Percentiles rank a stretch among this genome's conserved stretches.
Evolutionary conservation across 2,329 filamentous ascomycete species (phyloP).

Genomic region (Penicillium sp.): DNA sequence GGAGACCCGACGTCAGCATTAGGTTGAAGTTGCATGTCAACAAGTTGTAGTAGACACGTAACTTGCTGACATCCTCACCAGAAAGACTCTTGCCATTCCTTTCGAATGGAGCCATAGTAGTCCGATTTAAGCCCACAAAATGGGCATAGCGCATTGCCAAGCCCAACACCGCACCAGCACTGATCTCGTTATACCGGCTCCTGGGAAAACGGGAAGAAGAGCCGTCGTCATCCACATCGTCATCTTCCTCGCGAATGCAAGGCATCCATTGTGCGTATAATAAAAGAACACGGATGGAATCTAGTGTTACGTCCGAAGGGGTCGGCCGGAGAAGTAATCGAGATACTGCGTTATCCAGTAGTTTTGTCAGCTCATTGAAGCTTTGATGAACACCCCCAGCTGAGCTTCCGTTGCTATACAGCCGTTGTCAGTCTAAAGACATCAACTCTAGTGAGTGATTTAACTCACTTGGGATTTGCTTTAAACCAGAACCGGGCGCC

Average conservation of each 20-base stretch:
- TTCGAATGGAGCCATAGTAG: constrained; percentile 14
- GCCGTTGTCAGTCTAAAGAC: neutral
- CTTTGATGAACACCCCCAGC: neutral
- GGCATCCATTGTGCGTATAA: constrained; percentile 28
- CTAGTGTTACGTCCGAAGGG: constrained; percentile 20
- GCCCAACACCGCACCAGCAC: constrained; percentile 23
- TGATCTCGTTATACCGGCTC: constrained; percentile 23
- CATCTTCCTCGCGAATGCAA: constrained; percentile 11
- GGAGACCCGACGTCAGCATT: constrained; percentile 23
- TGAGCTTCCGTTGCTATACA: neutral
- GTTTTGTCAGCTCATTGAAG: constrained; percentile 1
- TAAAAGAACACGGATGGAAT: constrained; percentile 21
- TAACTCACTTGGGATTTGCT: constrained; percentile 1
- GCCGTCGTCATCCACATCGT: neutral
- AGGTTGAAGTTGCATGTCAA: constrained; percentile 24
- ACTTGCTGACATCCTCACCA: constrained; percentile 11
- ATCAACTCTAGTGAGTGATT: neutral
- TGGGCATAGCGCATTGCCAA: constrained; percentile 22
- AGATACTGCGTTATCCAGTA: constrained; percentile 8
- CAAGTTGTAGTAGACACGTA: constrained; percentile 25
- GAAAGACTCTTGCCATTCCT: constrained; percentile 1
- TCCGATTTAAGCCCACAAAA: constrained; percentile 17
- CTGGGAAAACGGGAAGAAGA: neutral
- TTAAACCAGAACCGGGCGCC: constrained; percentile 19
- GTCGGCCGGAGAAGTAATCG: constrained; percentile 9